These are phyloP conservation scores for Trametopsis cervina DNA, from an alignment of 768 basidiomycete species.

Conservation along the genomic window DNA sequence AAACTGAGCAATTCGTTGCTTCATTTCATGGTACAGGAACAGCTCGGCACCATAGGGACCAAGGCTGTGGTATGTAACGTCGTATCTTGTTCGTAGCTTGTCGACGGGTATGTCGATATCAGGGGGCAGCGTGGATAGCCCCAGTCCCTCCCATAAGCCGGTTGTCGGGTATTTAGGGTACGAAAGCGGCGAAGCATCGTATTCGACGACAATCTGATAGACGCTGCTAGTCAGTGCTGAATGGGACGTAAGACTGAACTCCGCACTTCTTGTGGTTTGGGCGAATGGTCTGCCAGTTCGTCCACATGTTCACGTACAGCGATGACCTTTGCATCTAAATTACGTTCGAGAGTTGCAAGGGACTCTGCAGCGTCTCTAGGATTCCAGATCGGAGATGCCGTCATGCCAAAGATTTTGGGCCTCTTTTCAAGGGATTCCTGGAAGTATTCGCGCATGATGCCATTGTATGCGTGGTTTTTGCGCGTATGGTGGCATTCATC, in stretches of 20 bases:
- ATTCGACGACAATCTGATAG: conserved; percentile 50
- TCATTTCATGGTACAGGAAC: conserved; percentile 58
- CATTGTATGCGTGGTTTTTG: conserved; percentile 52
- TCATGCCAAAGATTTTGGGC: conserved; percentile 93
- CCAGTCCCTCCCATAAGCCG: conserved; percentile 47
- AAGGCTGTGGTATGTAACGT: conserved; percentile 51
- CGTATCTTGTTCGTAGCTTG: conserved; percentile 57
- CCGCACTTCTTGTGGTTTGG: conserved; percentile 60
- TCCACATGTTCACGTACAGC: conserved; percentile 64
- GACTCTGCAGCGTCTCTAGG: conserved; percentile 60
- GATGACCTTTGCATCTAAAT: conserved; percentile 67
- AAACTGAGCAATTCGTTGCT: conserved; percentile 38
- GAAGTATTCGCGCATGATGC: conserved; percentile 53
- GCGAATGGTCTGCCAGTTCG: conserved; percentile 57
- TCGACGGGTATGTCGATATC: conserved; percentile 46
- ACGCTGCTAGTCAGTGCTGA: conserved; percentile 1
- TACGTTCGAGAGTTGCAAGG: conserved; percentile 56
- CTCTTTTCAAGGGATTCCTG: conserved; percentile 33
- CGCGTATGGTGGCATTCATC: conserved; percentile 53
- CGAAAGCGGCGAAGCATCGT: conserved; percentile 40
- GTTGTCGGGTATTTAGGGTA: conserved; percentile 51
- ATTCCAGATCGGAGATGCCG: conserved; percentile 86
- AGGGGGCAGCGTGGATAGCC: conserved; percentile 27
- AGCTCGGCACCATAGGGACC: conserved; percentile 73
- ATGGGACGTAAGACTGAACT: background rate